Evolutionary conservation across 352 stramenopile genomes (phyloP), one percentile per base, ranked within the genome.

Genomic region (Globisporangium heterothallicum): DNA sequence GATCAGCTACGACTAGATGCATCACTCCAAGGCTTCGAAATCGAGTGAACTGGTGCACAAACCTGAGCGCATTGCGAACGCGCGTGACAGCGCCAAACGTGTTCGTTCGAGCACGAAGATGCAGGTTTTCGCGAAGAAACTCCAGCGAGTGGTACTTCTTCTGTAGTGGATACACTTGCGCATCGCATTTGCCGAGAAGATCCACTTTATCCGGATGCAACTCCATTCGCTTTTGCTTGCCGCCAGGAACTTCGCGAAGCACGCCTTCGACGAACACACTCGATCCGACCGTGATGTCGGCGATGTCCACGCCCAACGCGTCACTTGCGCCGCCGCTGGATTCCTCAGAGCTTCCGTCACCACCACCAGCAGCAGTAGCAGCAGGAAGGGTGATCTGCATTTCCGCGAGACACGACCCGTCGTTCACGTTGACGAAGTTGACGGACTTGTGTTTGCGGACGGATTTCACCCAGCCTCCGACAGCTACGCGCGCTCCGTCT

Each of bases 111-210:
- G 96, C 92, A 27, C 96, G 85, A 32, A 99, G 70, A 68, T 99
- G 97, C 35, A 97, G 78, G 48, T 99, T 95, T 53, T 96, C 96
- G 34, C 97, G 78, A 36, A 99, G 68, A 58, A 98, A 99, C 76
- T 99, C 96, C 18, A 98, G 74, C 24, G 93, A 96, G 66, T 99
- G 96, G 58, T 96, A 91, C 70, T 99, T 99, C 81, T 99, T 99
- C 48, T 98, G 95, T 19, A 99, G 74, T 25, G 97, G 97, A 54
- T 98, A 99, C n/a, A 63, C 77, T 49, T 97, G 76, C 12, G 72
- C 72, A 27, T 97, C 91, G 70, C 94, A 98, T 42, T 79, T 70
- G 29, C 96, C 96, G 14, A 98, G 74, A 30, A 99, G 69, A 21
- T 92, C 52, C 4, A 97, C 70, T 38, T 61, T 74, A 14, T 72